Evolutionary conservation across 306 rosid genomes (phyloP).

Genomic region (Hippophae tibetana): DNA sequence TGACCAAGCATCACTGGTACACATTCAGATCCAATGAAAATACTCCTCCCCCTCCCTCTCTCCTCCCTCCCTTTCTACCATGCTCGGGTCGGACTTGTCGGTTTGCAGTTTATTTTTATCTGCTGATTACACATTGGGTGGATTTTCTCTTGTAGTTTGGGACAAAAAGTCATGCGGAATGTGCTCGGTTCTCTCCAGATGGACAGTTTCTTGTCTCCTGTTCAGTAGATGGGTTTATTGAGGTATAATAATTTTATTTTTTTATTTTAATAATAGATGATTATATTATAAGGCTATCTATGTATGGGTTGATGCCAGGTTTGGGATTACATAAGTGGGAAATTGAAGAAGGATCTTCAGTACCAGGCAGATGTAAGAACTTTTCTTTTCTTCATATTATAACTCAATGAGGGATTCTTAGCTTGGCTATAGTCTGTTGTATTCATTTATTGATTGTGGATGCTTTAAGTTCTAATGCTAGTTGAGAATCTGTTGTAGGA

Average conservation of each 20-base stretch:
- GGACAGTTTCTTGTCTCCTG: slow-evolving; percentile 96
- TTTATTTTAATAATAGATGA: slow-evolving; percentile 5
- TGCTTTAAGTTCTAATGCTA: too few relatives aligned
- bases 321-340: slow-evolving; percentile 96
- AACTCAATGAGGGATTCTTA: neutral
- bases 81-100: neutral
- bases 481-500: too few relatives aligned
- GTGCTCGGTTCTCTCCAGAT: slow-evolving; percentile 94
- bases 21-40: too few relatives aligned
- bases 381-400: neutral
- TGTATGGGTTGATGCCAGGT: slow-evolving; percentile 39
- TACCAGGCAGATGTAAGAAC: slow-evolving; percentile 96
- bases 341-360: slow-evolving; percentile 97
- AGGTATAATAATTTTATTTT: slow-evolving; percentile 43
- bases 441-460: too few relatives aligned
- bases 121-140: slow-evolving; percentile 8
- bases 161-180: slow-evolving; percentile 91
- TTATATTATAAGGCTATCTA: slow-evolving; percentile 15
- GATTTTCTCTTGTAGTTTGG: slow-evolving; percentile 55
- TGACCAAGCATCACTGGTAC: too few relatives aligned
- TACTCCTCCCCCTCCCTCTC: too few relatives aligned
- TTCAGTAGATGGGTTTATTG: slow-evolving; percentile 93
- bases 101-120: neutral
- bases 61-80: neutral
- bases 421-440: neutral